These are phyloP conservation scores for Ophiostoma montium DNA, from an alignment of 2,329 filamentous ascomycete genomes.

Conservation along the genomic window DNA sequence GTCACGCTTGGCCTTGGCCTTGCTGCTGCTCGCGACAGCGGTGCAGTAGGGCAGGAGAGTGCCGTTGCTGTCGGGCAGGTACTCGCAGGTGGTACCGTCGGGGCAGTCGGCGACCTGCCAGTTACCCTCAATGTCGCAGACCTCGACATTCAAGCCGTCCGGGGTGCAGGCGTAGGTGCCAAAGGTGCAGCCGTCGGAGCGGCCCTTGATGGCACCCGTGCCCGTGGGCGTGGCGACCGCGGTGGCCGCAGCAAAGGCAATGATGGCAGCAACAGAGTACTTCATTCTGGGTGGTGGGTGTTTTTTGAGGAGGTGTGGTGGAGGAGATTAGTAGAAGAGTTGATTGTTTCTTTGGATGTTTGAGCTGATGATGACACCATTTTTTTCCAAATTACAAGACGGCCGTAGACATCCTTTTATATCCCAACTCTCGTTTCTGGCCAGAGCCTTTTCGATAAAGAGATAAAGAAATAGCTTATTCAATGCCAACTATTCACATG, in stretches of 20 bases:
- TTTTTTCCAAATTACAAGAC: neutral
- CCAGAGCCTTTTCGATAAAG: too few species aligned
- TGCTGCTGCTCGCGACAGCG: neutral
- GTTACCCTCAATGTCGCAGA: constrained; percentile 14
- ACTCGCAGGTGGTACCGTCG: constrained; percentile 14
- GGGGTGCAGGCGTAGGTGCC: constrained; percentile 17
- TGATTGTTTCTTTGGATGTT: neutral
- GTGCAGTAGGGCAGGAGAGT: constrained; percentile 17
- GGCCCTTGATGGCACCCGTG: neutral
- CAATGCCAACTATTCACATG: too few species aligned
- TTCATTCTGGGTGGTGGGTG: constrained; percentile 7
- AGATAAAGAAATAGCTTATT: too few species aligned
- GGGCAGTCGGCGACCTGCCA: constrained; percentile 18
- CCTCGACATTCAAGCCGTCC: constrained; percentile 15
- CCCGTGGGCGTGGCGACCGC: constrained; percentile 5
- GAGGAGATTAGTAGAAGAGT: neutral
- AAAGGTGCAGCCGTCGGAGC: constrained; percentile 12
- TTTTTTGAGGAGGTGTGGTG: too few species aligned
- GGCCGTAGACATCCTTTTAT: neutral
- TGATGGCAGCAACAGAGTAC: constrained; percentile 3
- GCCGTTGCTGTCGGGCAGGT: constrained; percentile 16
- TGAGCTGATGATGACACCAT: neutral
- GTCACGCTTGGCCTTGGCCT: constrained; percentile 13
- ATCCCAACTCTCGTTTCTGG: neutral
- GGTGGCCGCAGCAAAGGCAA: constrained; percentile 4